Evolutionary conservation across 2,329 filamentous ascomycete species (phyloP).

Genomic region (Paecilomyces formosus): DNA sequence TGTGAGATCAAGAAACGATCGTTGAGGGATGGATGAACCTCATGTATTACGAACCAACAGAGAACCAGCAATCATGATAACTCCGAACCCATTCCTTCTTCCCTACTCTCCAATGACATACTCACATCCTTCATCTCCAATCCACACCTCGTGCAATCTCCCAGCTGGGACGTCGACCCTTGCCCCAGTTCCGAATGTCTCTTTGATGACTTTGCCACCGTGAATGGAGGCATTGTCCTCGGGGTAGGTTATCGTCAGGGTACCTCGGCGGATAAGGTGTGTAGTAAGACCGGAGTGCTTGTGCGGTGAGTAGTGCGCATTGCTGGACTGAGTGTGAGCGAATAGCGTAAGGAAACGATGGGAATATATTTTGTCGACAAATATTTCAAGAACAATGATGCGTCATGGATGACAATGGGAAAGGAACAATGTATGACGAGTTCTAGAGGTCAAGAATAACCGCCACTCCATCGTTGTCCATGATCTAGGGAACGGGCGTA

Average conservation of each 20-base stretch:
- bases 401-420: neutral
- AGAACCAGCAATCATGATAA: neutral
- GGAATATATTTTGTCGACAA: neutral
- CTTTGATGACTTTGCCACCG: slow-evolving; percentile 32
- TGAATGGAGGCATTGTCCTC: slow-evolving; percentile 34
- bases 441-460: neutral
- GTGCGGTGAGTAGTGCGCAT: slow-evolving; percentile 55
- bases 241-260: slow-evolving; percentile 52
- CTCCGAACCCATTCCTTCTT: neutral
- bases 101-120: slow-evolving; percentile 52
- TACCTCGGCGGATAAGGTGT: slow-evolving; percentile 51
- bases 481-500: neutral
- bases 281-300: slow-evolving; percentile 49
- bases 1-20: too few relatives aligned
- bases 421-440: neutral
- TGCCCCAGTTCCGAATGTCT: slow-evolving; percentile 49
- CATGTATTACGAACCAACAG: neutral
- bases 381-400: neutral
- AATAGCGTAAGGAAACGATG: neutral
- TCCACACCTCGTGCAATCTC: slow-evolving; percentile 54
- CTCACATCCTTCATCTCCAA: slow-evolving; percentile 51
- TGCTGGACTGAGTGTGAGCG: slow-evolving; percentile 27
- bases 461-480: neutral
- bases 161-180: slow-evolving; percentile 52
- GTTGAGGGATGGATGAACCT: neutral